Percentiles rank a stretch among this genome's conserved stretches.
Evolutionary conservation across 768 basidiomycete genomes (phyloP).

Genomic region (Leccinum incarnatum): DNA sequence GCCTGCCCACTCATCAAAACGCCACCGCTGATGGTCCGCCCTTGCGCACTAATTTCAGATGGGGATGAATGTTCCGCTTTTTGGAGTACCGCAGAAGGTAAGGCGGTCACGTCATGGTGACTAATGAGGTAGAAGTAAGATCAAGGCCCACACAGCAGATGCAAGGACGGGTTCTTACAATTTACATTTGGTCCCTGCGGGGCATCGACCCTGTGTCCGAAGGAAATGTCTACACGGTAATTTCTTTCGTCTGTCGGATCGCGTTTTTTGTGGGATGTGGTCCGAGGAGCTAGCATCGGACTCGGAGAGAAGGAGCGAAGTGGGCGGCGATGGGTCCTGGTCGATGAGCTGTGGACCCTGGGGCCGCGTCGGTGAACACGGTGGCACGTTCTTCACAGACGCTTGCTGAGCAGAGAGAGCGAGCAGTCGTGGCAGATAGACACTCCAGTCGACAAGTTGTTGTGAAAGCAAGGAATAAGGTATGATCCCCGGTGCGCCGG

Average conservation of each 20-base stretch:
- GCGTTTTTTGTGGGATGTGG: not conserved
- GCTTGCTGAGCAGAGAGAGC: constrained; percentile 9
- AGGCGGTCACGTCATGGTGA: constrained; percentile 21
- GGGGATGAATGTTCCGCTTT: constrained; percentile 7
- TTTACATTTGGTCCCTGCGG: constrained; percentile 38
- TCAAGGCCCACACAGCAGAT: not conserved
- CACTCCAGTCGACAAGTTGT: constrained; percentile 17
- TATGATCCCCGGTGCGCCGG: not conserved
- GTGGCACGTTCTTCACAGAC: not conserved
- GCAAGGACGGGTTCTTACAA: constrained; percentile 34
- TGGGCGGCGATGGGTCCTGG: constrained; percentile 19
- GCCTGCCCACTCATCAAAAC: constrained; percentile 18
- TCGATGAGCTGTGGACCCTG: constrained; percentile 15
- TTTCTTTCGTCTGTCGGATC: constrained; percentile 25
- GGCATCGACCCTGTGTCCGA: constrained; percentile 43
- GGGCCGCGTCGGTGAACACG: constrained; percentile 1
- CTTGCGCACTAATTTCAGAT: constrained; percentile 4
- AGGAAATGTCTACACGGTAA: constrained; percentile 41
- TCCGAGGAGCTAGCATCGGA: constrained; percentile 20
- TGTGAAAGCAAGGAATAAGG: constrained; percentile 17
- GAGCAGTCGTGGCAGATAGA: constrained; percentile 15
- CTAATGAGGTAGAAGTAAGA: constrained; percentile 5
- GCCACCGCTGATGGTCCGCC: constrained; percentile 27
- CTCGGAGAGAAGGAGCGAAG: constrained; percentile 23
- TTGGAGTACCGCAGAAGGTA: constrained; percentile 20